phyloP scores from a whole-genome alignment of 306 rosid species.

The Dryas octopetala region DNA sequence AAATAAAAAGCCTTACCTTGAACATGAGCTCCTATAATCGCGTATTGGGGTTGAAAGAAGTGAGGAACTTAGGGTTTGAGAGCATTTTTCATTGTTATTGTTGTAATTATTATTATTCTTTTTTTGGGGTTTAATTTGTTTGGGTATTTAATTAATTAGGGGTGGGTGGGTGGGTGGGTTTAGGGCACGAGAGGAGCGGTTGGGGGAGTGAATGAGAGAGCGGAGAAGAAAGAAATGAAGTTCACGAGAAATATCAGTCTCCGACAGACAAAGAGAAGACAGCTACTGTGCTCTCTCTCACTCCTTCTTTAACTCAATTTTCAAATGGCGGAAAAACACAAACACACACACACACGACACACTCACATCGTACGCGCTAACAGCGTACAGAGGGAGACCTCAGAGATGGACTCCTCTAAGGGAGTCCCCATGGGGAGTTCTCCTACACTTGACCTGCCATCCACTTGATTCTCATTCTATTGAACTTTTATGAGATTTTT shows the following conservation, averaged over 20 bases:
- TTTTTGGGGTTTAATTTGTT: not conserved
- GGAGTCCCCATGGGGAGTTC: not conserved
- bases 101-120: not conserved
- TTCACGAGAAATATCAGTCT: constrained; percentile 17
- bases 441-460: not conserved
- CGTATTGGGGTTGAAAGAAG: not conserved
- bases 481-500: too few species aligned
- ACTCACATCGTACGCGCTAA: not conserved
- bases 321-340: constrained; percentile 14
- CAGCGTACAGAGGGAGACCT: not conserved
- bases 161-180: constrained; percentile 5
- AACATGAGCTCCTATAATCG: not conserved
- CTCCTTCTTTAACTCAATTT: constrained; percentile 5
- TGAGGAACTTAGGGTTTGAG: not conserved
- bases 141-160: not conserved
- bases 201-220: constrained; percentile 9
- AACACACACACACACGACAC: too few species aligned
- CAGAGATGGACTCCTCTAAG: not conserved
- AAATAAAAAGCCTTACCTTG: not conserved
- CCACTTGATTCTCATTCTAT: not conserved
- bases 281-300: not conserved
- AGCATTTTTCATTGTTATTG: not conserved
- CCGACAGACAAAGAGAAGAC: not conserved
- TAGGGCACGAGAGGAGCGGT: constrained; percentile 12
- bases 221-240: constrained; percentile 7